These are phyloP conservation scores for Anisodus acutangulus DNA, from an alignment of 257 asterid genomes.

Conservation along the genomic window DNA sequence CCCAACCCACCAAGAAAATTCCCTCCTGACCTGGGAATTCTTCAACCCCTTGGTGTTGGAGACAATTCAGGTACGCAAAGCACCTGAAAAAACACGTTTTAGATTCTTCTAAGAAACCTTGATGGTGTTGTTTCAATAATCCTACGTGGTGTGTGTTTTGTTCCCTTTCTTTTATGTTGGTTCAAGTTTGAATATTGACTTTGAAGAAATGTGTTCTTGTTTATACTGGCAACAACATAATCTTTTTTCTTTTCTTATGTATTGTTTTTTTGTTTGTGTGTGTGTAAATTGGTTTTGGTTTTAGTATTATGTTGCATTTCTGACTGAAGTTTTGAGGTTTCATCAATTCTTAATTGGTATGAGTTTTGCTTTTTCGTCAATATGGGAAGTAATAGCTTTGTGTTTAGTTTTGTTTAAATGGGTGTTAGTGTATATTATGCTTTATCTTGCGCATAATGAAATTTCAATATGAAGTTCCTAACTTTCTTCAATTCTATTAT, in stretches of 20 bases:
- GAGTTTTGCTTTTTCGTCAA: background rate
- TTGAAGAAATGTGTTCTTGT: background rate
- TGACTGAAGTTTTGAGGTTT: slow-evolving; percentile 9
- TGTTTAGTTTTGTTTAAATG: background rate
- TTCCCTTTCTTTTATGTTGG: background rate
- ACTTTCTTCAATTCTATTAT: background rate
- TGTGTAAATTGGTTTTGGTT: background rate
- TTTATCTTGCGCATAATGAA: background rate
- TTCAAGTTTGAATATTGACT: slow-evolving; percentile 15
- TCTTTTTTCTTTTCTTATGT: background rate
- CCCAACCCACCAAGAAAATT: background rate
- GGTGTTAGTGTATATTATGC: background rate
- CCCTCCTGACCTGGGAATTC: background rate
- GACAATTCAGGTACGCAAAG: slow-evolving; percentile 11
- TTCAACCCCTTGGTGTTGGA: slow-evolving; percentile 17
- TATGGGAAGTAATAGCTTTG: background rate
- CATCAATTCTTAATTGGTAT: background rate
- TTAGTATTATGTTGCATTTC: background rate
- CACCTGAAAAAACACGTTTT: background rate
- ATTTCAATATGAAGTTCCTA: background rate
- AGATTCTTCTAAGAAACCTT: background rate
- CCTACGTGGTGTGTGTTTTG: background rate
- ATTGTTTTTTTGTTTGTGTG: background rate
- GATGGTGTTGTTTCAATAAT: background rate
- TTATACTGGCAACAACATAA: background rate